Evolutionary conservation across 2,329 filamentous ascomycete genomes (phyloP).

Genomic region (Penicillium sp.): DNA sequence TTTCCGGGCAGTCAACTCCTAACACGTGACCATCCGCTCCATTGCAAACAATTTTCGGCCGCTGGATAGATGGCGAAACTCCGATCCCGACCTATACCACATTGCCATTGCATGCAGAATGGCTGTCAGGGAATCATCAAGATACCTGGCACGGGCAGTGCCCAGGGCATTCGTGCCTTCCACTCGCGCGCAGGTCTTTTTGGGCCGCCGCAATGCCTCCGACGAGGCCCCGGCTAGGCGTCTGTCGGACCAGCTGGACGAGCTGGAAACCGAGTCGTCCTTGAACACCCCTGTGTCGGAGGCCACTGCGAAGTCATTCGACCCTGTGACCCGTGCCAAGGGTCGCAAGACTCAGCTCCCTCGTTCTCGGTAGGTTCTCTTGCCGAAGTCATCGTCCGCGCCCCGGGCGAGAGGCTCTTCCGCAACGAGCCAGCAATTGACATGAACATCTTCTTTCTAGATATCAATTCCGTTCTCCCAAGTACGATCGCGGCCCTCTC

Average conservation of each 20-base stretch:
- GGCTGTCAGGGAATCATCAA: conserved; percentile 47
- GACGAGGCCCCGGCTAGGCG: conserved; percentile 42
- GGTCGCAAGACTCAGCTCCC: conserved; percentile 51
- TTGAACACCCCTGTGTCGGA: conserved; percentile 45
- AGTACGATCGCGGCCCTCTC: conserved; percentile 90
- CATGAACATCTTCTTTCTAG: conserved; percentile 51
- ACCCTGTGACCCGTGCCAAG: conserved; percentile 54
- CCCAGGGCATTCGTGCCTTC: conserved; percentile 39
- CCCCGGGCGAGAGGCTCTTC: not conserved
- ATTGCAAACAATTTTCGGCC: conserved; percentile 41
- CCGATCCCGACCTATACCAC: conserved; percentile 26
- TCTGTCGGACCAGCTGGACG: conserved; percentile 39
- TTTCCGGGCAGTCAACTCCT: conserved; percentile 8
- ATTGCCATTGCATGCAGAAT: conserved; percentile 33
- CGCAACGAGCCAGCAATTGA: conserved; percentile 2
- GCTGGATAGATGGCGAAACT: conserved; percentile 15
- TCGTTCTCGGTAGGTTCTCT: conserved; percentile 55
- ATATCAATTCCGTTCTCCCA: conserved; percentile 93
- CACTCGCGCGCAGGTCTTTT: conserved; percentile 36
- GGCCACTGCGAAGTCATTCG: conserved; percentile 52
- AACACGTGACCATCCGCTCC: conserved; percentile 24
- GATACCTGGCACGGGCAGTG: conserved; percentile 45
- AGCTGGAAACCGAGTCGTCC: conserved; percentile 55
- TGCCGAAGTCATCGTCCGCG: not conserved
- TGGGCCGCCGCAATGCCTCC: conserved; percentile 53